Evolutionary conservation across 1,284 basidiomycete genomes (phyloP).

Genomic region (Rhodotorula sp.): DNA sequence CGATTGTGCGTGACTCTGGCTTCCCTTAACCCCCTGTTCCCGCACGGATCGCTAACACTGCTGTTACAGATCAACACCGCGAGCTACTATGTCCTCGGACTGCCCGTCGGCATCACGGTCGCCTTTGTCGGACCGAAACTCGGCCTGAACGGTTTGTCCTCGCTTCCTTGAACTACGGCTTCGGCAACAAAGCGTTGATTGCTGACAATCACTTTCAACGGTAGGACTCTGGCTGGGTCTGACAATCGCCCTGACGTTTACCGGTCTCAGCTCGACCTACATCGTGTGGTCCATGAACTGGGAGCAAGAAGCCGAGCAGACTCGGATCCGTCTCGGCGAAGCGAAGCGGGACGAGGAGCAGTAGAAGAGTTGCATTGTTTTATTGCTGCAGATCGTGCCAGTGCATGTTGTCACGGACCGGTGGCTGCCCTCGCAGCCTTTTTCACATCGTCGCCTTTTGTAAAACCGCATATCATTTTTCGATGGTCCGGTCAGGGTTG

Average conservation of each 20-base stretch:
- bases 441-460: neutral
- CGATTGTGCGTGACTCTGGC: conserved; percentile 3
- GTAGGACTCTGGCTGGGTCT: conserved; percentile 49
- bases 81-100: conserved; percentile 48
- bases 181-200: too few species aligned
- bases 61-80: conserved; percentile 36
- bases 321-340: conserved; percentile 32
- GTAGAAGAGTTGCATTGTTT: neutral
- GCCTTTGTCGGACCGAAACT: conserved; percentile 46
- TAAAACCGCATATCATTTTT: neutral
- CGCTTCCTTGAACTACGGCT: conserved; percentile 1
- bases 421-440: neutral
- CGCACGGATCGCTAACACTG: too few species aligned
- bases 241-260: conserved; percentile 48
- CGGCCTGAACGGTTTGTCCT: conserved; percentile 42
- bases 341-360: conserved; percentile 30
- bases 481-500: too few species aligned
- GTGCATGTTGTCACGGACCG: too few species aligned
- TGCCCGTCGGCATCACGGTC: conserved; percentile 48
- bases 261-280: conserved; percentile 42
- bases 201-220: neutral
- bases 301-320: conserved; percentile 42
- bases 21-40: neutral
- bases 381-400: too few species aligned
- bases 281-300: conserved; percentile 47